phyloP scores from a whole-genome alignment of 164 flowering plant species.

The Pachysandra terminalis region DNA sequence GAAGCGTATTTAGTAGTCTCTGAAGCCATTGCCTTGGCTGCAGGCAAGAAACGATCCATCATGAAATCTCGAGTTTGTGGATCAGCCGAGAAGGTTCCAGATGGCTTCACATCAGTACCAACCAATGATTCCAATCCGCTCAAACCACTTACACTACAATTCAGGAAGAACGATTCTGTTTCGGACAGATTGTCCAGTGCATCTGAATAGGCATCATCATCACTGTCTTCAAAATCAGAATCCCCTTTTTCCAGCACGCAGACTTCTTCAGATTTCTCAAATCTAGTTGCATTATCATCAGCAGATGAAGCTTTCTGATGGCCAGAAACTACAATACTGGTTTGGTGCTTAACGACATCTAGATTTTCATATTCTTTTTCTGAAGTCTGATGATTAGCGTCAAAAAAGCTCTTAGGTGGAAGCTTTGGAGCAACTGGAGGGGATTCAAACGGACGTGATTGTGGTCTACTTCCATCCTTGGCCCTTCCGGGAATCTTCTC shows the following conservation, averaged over 20 bases:
- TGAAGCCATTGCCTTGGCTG: conserved; percentile 86
- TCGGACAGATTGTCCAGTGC: conserved; percentile 72
- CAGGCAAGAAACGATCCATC: conserved; percentile 92
- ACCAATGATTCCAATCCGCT: conserved; percentile 71
- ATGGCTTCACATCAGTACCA: conserved; percentile 33
- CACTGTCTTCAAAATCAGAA: conserved; percentile 36
- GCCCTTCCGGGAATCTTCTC: conserved; percentile 78
- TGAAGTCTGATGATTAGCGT: conserved; percentile 20
- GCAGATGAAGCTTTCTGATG: conserved; percentile 2
- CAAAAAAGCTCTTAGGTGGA: conserved; percentile 67
- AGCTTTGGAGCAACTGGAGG: conserved; percentile 59
- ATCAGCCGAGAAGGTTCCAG: conserved; percentile 43
- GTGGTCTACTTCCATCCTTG: conserved; percentile 43
- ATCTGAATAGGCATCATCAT: conserved; percentile 56
- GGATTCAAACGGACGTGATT: conserved; percentile 9
- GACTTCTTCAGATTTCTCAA: conserved; percentile 23
- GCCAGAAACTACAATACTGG: conserved; percentile 4
- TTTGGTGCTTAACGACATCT: conserved; percentile 13
- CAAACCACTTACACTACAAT: conserved; percentile 73
- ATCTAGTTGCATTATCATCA: conserved; percentile 16
- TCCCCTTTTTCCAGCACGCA: conserved; percentile 18
- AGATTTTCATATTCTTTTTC: conserved; percentile 21
- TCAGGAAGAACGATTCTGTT: conserved; percentile 58
- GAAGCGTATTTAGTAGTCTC: conserved; percentile 60
- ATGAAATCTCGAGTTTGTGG: conserved; percentile 62